Evolutionary conservation across 2,329 filamentous ascomycete species (phyloP).

Genomic region (Paramyrothecium sp.): DNA sequence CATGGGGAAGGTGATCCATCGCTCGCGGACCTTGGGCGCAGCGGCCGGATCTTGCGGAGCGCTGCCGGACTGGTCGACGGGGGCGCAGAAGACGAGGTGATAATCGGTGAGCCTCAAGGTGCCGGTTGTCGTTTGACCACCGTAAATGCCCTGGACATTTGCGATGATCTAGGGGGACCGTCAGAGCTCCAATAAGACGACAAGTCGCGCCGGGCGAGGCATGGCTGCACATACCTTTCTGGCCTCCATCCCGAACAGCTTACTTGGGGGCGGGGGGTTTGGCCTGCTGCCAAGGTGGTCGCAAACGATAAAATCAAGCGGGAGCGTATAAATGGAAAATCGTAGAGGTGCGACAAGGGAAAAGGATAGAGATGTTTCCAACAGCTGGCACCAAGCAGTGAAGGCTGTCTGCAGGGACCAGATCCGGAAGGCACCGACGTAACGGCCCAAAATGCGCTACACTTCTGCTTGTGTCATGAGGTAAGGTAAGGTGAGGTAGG

Average conservation of each 20-base stretch:
- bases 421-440: not conserved
- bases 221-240: slow-evolving; percentile 32
- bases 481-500: not conserved
- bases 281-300: not conserved
- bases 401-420: not conserved
- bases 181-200: slow-evolving; percentile 13
- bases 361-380: not conserved
- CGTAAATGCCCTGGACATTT: slow-evolving; percentile 59
- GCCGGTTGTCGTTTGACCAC: slow-evolving; percentile 55
- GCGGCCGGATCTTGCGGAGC: slow-evolving; percentile 15
- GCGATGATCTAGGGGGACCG: slow-evolving; percentile 43
- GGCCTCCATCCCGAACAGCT: slow-evolving; percentile 32
- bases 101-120: slow-evolving; percentile 62
- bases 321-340: no score
- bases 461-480: not conserved
- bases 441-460: not conserved
- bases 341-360: not conserved
- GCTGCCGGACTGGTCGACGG: slow-evolving; percentile 27
- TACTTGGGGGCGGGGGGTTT: no score
- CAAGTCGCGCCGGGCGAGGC: slow-evolving; percentile 2
- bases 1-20: slow-evolving; percentile 95
- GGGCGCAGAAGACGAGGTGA: slow-evolving; percentile 56
- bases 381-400: not conserved
- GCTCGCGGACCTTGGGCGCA: slow-evolving; percentile 53
- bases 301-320: no score